Base-by-base conservation (phyloP, 192 early-diverging fungal species). In the Gamsiella multidivaricata region DNA sequence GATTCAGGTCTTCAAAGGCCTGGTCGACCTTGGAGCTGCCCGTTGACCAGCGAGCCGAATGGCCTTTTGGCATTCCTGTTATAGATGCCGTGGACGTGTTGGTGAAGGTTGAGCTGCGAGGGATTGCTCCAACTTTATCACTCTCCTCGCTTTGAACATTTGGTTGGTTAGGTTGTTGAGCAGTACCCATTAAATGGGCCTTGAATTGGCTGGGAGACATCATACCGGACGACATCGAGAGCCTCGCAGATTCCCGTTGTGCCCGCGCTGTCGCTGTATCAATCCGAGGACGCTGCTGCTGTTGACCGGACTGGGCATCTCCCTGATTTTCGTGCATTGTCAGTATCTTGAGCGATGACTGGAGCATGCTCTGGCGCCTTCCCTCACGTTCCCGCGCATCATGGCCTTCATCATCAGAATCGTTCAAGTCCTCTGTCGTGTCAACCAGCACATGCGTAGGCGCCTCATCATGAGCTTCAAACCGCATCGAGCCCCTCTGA, bases 141-240 rank as follows among this genome's bases (percentile, higher is more conserved):
- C 4, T 9, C n/a, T 34, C 22, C 3, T 51, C 56, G n/a, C 41
- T 49, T 29, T 63, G 60, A 20, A 32, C 2, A 11, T 70, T 59
- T 52, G 54, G 60, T 20, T 52, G 63, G 18, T 52, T 63, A 14
- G 43, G 15, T 12, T 59, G 69, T 23, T 61, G 45, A 2, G 52
- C 43, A 0, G 69, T 53, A 31, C 46, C 56, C n/a, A 54, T 69
- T 15, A 69, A 59, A 25, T 78, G 74, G 25, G 74, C 74, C 14
- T 66, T 59, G 54, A 78, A 78, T 26, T 78, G 59, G 29, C 65
- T 68, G 4, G 74, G 74, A 8, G 74, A 78, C 65, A 78, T 78
- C 36, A 54, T 12, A 1, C 69, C 59, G 5, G 67, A 23, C 18
- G 61, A 33, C 1, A 50, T 42, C 12, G 67, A 69, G 56, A 69